Conservation (phyloP, 768 basidiomycete species). For the Pleurotus djamor region DNA sequence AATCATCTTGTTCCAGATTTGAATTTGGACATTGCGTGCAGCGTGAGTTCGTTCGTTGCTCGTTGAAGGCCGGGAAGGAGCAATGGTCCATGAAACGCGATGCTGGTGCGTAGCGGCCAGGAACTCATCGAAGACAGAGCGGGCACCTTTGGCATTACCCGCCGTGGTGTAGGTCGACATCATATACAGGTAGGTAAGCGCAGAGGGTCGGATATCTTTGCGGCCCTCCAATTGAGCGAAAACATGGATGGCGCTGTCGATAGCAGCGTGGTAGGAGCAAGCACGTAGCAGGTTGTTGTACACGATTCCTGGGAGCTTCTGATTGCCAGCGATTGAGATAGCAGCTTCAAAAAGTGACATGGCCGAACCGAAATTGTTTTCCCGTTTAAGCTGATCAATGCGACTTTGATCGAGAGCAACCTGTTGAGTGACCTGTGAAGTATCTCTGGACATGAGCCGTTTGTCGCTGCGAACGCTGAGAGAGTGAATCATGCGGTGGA, state of each 20-base stretch:
- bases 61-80: conserved; percentile 3
- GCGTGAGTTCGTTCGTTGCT: conserved; percentile 3
- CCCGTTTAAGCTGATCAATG: conserved; percentile 45
- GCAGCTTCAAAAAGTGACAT: conserved; percentile 71
- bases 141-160: conserved; percentile 43
- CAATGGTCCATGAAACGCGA: conserved; percentile 26
- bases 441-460: conserved; percentile 22
- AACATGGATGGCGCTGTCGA: conserved; percentile 61
- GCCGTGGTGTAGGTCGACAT: conserved; percentile 56
- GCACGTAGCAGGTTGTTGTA: conserved; percentile 61
- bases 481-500: conserved; percentile 39
- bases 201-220: conserved; percentile 24
- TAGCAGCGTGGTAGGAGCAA: conserved; percentile 53
- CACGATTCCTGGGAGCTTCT: conserved; percentile 28
- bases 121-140: conserved; percentile 66
- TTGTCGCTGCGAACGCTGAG: conserved; percentile 41
- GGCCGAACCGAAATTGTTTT: conserved; percentile 72
- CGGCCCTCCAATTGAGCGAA: conserved; percentile 60
- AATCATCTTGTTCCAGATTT: conserved; percentile 77
- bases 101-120: conserved; percentile 34
- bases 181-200: conserved; percentile 49
- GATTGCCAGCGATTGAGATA: conserved; percentile 29
- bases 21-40: conserved; percentile 34
- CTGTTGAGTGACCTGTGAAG: conserved; percentile 10
- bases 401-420: conserved; percentile 30